Conservation (phyloP, 345 rosid genomes). For the Hypericum androsaemum region DNA sequence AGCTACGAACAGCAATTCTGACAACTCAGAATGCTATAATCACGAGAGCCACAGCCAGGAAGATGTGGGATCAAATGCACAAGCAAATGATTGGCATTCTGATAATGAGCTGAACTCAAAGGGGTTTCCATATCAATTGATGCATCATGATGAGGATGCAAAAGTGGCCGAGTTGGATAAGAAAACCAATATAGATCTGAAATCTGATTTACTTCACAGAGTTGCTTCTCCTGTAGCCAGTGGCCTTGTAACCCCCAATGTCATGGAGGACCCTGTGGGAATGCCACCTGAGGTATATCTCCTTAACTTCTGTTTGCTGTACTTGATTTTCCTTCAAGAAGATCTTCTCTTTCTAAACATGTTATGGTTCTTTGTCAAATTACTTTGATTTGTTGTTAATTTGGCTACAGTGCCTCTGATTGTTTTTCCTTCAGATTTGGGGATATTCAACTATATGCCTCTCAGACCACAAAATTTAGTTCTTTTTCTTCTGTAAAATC, state of each 20-base stretch:
- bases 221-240: conserved; percentile 24
- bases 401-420: no score
- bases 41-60: conserved; percentile 35
- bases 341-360: conserved; percentile 2
- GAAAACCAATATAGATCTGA: conserved; percentile 27
- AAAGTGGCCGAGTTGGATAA: conserved; percentile 21
- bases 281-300: conserved; percentile 85
- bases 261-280: conserved; percentile 56
- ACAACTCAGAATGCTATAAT: conserved; percentile 48
- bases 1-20: conserved; percentile 50
- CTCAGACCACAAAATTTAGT: no score
- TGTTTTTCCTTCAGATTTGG: no score
- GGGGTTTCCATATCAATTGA: conserved; percentile 36
- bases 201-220: conserved; percentile 28
- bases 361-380: no score
- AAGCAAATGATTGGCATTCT: conserved; percentile 61
- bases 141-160: conserved; percentile 37
- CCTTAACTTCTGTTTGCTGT: conserved; percentile 7
- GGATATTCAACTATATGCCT: no score
- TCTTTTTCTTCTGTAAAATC: no score
- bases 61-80: conserved; percentile 36
- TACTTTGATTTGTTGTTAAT: no score
- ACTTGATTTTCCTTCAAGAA: conserved; percentile 5
- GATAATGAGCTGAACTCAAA: conserved; percentile 66
- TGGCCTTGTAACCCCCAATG: conserved; percentile 20